Evolutionary conservation across 1,284 basidiomycete genomes (phyloP), one percentile per base, ranked within the genome.

Genomic region (Fistulinella cinereoalba): DNA sequence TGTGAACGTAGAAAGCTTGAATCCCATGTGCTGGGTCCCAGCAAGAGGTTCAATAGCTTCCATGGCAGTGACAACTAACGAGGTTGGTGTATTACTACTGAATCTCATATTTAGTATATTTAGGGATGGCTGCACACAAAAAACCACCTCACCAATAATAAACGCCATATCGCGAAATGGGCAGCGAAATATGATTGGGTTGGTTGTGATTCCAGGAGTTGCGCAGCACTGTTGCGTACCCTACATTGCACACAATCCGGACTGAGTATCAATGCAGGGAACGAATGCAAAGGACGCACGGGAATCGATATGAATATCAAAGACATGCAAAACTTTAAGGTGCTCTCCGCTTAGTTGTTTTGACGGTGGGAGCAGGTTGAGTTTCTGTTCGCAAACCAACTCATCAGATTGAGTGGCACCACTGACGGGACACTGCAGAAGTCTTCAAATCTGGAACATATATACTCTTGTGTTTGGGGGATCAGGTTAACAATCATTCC

Each of bases 271-370:
- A 21, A 10, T 40, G 44, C 31, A 11, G 4, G 16, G 8, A 11
- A 23, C 10, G 11, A 11, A 22, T 7, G 34, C 15, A 2, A 23
- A 22, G n/a, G 13, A 25, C 75, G 46, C 58, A 81, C 75, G 70
- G 23, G 85, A 80, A 57, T 89, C 86, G 40, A 90, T 62, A 66
- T 89, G 87, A 49, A 85, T 71, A 57, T 89, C 87, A 1, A 83
- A 85, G n/a, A 88, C 53, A 57, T 89, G 86, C 36, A 88, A 65
- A 3, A 88, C 80, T 52, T 84, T 85, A 33, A 88, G 68, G 36
- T 77, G 72, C 56, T 81, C 68, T 4, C 83, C 83, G 42, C 78
- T 83, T 7, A 73, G 72, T 55, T 71, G 68, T 59, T 73, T 79
- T 1, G 71, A 68, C 13, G 70, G 55, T n/a, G 77, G 79, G 2